phyloP scores from a whole-genome alignment of 2,329 filamentous ascomycete species.

The Cercospora canescens region DNA sequence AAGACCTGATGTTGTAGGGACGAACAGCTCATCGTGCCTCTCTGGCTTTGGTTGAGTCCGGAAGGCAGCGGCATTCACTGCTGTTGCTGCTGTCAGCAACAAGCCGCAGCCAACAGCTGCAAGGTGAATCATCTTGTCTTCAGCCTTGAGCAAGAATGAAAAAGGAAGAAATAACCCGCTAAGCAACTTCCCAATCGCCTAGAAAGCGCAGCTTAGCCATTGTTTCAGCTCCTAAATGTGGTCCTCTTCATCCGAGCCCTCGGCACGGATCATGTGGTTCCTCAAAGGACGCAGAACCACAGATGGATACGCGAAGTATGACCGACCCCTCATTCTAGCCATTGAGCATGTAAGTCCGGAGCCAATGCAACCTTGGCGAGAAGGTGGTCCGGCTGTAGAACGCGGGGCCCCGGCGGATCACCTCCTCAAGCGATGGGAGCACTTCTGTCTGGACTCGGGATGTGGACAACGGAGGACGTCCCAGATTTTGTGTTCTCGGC shows the following conservation, averaged over 20 bases:
- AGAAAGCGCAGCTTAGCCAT: not conserved
- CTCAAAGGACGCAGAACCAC: not conserved
- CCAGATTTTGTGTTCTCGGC: not conserved
- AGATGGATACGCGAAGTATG: not conserved
- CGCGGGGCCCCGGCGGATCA: not conserved
- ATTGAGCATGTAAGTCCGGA: not conserved
- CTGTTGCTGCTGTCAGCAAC: not conserved
- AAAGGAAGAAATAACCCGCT: not conserved
- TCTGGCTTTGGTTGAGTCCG: not conserved
- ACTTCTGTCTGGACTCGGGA: not conserved
- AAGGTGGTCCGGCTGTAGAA: not conserved
- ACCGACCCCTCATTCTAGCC: not conserved
- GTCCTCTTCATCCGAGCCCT: not conserved
- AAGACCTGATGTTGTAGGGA: slow-evolving; percentile 10
- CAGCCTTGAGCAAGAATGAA: not conserved
- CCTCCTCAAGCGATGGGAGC: not conserved
- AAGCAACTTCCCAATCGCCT: not conserved
- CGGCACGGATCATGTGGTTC: not conserved
- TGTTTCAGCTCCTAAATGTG: not conserved
- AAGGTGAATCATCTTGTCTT: not conserved
- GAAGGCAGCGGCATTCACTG: not conserved
- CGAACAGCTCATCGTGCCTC: not conserved
- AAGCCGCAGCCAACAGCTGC: not conserved
- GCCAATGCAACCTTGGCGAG: not conserved
- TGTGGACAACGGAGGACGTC: not conserved